Percentiles rank a stretch among this genome's conserved stretches.
Evolutionary conservation across 805 yeast species (phyloP).

Genomic region (Wickerhamomyces kurtzmanii): DNA sequence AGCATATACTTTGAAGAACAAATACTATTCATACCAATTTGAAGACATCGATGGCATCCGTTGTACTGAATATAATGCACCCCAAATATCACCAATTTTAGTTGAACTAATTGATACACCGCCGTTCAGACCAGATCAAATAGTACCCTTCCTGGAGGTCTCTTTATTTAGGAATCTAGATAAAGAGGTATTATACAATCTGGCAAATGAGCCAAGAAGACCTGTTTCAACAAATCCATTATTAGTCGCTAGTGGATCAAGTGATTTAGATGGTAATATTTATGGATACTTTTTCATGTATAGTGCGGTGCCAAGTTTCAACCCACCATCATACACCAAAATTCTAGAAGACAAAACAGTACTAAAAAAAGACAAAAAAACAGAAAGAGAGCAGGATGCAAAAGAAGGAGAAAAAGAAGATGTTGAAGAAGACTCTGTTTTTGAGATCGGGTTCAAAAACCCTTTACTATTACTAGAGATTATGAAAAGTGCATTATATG

Average conservation of each 20-base stretch:
- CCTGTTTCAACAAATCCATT: slow-evolving; percentile 60
- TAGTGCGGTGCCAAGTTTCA: slow-evolving; percentile 53
- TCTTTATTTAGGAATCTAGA: slow-evolving; percentile 56
- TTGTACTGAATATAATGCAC: slow-evolving; percentile 35
- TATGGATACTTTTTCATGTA: slow-evolving; percentile 67
- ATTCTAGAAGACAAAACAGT: slow-evolving; percentile 6
- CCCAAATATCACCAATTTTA: slow-evolving; percentile 47
- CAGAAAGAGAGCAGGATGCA: slow-evolving; percentile 1
- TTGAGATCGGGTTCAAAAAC: slow-evolving; percentile 4
- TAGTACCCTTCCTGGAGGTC: slow-evolving; percentile 70
- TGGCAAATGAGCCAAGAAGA: slow-evolving; percentile 52
- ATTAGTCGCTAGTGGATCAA: slow-evolving; percentile 69
- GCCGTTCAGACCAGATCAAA: slow-evolving; percentile 51
- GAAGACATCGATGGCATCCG: slow-evolving; percentile 6
- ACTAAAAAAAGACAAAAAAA: slow-evolving; percentile 2
- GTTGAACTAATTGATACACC: slow-evolving; percentile 72
- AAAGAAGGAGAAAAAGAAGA: background rate
- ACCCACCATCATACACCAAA: slow-evolving; percentile 48
- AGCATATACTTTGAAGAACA: slow-evolving; percentile 8
- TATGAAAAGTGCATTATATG: slow-evolving; percentile 47
- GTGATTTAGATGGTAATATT: slow-evolving; percentile 66
- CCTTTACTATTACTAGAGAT: slow-evolving; percentile 21
- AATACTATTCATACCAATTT: slow-evolving; percentile 10
- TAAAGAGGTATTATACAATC: slow-evolving; percentile 44
- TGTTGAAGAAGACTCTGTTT: background rate